Evolutionary conservation across 257 asterid genomes (phyloP).

Genomic region (Dorcoceras hygrometricum): DNA sequence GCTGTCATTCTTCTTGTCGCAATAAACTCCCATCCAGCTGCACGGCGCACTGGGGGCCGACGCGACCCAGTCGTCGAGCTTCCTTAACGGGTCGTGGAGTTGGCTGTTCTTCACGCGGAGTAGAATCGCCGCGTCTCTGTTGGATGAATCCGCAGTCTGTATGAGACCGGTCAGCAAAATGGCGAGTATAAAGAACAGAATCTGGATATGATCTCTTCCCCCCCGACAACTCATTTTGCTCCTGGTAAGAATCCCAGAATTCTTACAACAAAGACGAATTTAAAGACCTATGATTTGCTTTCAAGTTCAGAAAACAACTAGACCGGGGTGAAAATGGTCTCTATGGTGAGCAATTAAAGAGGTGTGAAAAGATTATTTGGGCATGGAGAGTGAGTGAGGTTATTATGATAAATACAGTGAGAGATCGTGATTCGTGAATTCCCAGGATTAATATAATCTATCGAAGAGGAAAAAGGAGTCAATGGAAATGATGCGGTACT

Average conservation of each 20-base stretch:
- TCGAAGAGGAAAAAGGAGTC: too few relatives aligned
- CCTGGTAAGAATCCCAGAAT: neutral
- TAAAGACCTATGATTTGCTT: neutral
- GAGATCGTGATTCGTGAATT: too few relatives aligned
- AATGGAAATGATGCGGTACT: too few relatives aligned
- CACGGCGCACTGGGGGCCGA: constrained; percentile 52
- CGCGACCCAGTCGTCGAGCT: constrained; percentile 49
- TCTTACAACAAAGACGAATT: neutral
- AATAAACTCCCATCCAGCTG: constrained; percentile 67
- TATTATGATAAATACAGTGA: too few relatives aligned
- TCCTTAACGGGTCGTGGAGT: constrained; percentile 44
- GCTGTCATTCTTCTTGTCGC: constrained; percentile 31
- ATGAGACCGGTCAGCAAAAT: constrained; percentile 30
- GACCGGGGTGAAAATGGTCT: neutral
- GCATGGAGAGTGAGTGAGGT: too few relatives aligned
- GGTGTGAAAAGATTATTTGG: too few relatives aligned
- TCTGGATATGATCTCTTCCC: neutral
- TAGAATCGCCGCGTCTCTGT: constrained; percentile 54
- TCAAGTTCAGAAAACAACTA: constrained; percentile 5
- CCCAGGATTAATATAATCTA: too few relatives aligned
- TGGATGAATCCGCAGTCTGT: constrained; percentile 31
- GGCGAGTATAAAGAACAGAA: constrained; percentile 15
- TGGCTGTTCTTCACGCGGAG: constrained; percentile 51
- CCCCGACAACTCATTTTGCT: constrained; percentile 26
- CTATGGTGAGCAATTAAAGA: constrained; percentile 1